Conservation (phyloP, 306 rosid genomes). For the Lablab purpureus region DNA sequence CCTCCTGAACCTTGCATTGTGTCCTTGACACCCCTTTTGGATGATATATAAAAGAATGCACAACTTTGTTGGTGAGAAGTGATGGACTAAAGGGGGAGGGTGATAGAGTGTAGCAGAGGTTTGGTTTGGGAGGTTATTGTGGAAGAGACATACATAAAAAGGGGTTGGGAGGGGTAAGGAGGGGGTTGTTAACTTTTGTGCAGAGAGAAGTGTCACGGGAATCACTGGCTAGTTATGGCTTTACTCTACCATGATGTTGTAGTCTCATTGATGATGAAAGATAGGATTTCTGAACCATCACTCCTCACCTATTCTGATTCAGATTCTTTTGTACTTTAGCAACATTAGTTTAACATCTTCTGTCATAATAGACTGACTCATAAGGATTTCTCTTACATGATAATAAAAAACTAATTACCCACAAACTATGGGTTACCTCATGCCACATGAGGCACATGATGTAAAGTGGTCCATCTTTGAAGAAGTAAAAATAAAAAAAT, state of each 20-base stretch:
- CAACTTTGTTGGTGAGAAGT: slow-evolving; percentile 30
- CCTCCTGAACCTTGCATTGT: slow-evolving; percentile 63
- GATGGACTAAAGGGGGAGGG: slow-evolving; percentile 33
- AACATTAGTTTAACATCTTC: slow-evolving; percentile 30
- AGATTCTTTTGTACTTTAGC: slow-evolving; percentile 49
- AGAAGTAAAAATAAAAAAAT: not conserved
- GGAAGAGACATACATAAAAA: not conserved
- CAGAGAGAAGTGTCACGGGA: slow-evolving; percentile 74
- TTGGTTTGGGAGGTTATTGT: slow-evolving; percentile 23
- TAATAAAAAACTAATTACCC: slow-evolving; percentile 34
- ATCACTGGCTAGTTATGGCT: slow-evolving; percentile 50
- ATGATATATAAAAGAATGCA: slow-evolving; percentile 29
- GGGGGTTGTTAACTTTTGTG: slow-evolving; percentile 40
- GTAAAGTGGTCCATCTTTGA: slow-evolving; percentile 29
- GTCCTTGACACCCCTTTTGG: slow-evolving; percentile 27
- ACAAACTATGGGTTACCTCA: slow-evolving; percentile 40
- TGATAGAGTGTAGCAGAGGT: slow-evolving; percentile 15
- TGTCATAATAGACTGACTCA: slow-evolving; percentile 27
- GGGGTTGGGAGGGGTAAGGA: not conserved
- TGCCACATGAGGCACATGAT: slow-evolving; percentile 48
- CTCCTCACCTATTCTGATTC: slow-evolving; percentile 17
- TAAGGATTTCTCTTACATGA: not conserved
- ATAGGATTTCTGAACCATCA: slow-evolving; percentile 48
- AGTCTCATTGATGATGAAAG: slow-evolving; percentile 51
- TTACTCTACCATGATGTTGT: slow-evolving; percentile 43